Percentiles rank a stretch among this genome's conserved stretches.
Conservation (phyloP, 179 eudicot genomes). For the Nepenthes alata region DNA sequence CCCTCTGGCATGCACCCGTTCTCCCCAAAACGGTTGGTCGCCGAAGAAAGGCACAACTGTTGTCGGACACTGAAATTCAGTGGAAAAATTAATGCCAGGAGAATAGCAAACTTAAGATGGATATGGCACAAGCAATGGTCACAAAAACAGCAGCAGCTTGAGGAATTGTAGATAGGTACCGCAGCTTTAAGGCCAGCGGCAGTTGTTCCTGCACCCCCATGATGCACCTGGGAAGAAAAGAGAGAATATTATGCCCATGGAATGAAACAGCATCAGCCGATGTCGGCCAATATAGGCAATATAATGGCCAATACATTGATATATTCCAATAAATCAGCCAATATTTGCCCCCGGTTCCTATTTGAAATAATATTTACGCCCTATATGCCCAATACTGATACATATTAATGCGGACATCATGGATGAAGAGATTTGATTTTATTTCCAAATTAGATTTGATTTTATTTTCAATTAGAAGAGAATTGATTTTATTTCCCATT, state of each 20-base stretch:
- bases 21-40: conserved; percentile 92
- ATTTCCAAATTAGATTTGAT: too few relatives aligned
- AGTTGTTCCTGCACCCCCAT: conserved; percentile 93
- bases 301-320: too few relatives aligned
- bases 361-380: too few relatives aligned
- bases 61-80: conserved; percentile 62
- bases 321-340: too few relatives aligned
- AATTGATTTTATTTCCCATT: too few relatives aligned
- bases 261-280: too few relatives aligned
- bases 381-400: too few relatives aligned
- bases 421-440: too few relatives aligned
- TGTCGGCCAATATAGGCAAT: too few relatives aligned
- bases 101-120: neutral
- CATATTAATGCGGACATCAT: too few relatives aligned
- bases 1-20: conserved; percentile 63
- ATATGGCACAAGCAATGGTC: neutral
- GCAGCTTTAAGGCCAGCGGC: conserved; percentile 94
- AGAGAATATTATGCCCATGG: neutral
- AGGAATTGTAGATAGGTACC: conserved; percentile 21
- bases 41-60: conserved; percentile 84
- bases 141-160: neutral
- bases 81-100: conserved; percentile 4
- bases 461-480: too few relatives aligned
- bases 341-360: too few relatives aligned
- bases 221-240: conserved; percentile 52